Evolutionary conservation across 352 stramenopile species (phyloP), one percentile per base, ranked within the genome.

Genomic region (Pythium rishiriense): DNA sequence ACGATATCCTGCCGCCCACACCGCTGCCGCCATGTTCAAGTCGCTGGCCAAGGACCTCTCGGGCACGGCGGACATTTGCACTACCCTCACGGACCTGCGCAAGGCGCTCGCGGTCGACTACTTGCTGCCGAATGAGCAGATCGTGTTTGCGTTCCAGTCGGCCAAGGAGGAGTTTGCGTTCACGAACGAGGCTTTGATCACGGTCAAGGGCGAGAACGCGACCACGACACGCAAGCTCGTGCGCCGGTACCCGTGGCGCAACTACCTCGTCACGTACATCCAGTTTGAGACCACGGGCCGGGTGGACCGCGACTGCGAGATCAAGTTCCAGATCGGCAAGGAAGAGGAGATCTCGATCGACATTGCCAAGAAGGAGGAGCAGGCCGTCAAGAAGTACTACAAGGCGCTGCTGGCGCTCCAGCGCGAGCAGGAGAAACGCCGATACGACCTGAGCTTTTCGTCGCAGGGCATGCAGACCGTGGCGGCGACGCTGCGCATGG

Each of bases 121-220:
- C 57, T 45, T 90, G 45, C 57, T 90, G n/a, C 81, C 79, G 8
- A 56, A 62, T 21, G 75, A 88, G 63, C 69, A 62, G n/a, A 72
- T 90, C 28, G 59, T 73, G 17, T 88, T 90, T 46, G 75, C 73
- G 4, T 68, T 90, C 42, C 53, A 76, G 35, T 84, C 79, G 11
- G 49, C 69, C 8, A 84, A 87, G 39, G 78, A 88, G 54, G 81
- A 87, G 61, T 88, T 85, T 42, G 69, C 74, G 14, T 85, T 89
- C 70, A 87, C 80, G n/a, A 89, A 81, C 69, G 62, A 85, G 52
- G 81, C 81, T 19, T 25, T 90, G 33, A 69, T 90, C 53, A 66
- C 59, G 15, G 19, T 74, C 11, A 45, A 69, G 43, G 78, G 74
- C 22, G 65, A 76, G 42, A 83, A 29, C 39, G 73, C 78, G 15